These are phyloP conservation scores for Phytophthora multivora DNA, from an alignment of 352 stramenopile species.

Conservation along the genomic window DNA sequence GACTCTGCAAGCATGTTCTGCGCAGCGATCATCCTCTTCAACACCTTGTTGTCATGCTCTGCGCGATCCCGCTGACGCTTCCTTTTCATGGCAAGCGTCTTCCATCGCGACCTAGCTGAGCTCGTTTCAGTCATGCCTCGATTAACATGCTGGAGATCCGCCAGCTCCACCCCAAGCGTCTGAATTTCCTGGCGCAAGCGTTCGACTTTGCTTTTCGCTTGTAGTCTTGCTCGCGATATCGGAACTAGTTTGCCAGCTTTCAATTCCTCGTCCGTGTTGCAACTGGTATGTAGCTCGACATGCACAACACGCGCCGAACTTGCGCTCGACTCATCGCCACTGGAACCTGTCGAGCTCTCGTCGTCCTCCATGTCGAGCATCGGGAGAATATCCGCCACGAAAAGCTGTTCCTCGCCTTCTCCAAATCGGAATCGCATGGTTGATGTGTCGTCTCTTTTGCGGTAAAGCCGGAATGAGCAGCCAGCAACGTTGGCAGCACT, in stretches of 20 bases:
- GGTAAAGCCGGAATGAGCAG: conserved; percentile 9
- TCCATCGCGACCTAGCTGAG: conserved; percentile 3
- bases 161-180: conserved; percentile 13
- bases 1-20: conserved; percentile 18
- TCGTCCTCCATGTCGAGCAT: conserved; percentile 19
- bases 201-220: conserved; percentile 7
- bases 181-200: conserved; percentile 15
- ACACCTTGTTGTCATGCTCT: conserved; percentile 23
- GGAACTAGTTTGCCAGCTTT: neutral
- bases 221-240: neutral
- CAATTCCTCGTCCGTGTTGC: conserved; percentile 1
- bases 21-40: conserved; percentile 25
- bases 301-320: neutral
- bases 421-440: conserved; percentile 24
- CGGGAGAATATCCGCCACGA: conserved; percentile 17
- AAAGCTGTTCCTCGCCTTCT: conserved; percentile 21
- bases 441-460: neutral
- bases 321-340: neutral
- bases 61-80: conserved; percentile 2
- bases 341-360: neutral
- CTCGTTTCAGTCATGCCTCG: neutral
- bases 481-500: neutral
- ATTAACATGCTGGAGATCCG: conserved; percentile 4
- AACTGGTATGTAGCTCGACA: neutral
- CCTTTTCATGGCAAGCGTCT: neutral